Evolutionary conservation across 768 basidiomycete genomes (phyloP).

Genomic region (Lactarius sanguifluus): DNA sequence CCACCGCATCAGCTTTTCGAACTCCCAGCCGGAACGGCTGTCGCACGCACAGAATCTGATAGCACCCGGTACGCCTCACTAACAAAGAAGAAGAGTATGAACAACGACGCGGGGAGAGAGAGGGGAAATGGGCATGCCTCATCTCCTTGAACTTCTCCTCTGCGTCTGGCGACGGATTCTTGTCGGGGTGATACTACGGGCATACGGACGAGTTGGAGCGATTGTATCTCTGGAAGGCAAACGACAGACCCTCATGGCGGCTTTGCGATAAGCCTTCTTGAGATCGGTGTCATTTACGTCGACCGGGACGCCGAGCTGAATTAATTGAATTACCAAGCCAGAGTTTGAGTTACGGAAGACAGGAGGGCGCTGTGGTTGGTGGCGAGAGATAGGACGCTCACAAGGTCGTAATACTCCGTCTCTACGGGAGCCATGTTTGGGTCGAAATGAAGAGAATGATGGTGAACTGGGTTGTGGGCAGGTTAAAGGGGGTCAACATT

Average conservation of each 20-base stretch:
- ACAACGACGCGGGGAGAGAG: slow-evolving; percentile 2
- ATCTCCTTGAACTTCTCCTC: slow-evolving; percentile 98
- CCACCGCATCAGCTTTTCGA: slow-evolving; percentile 1
- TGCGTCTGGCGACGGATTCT: slow-evolving; percentile 89
- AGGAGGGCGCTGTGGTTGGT: slow-evolving; percentile 38
- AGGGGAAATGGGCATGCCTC: slow-evolving; percentile 50
- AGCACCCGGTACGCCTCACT: slow-evolving; percentile 96
- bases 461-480: not conserved
- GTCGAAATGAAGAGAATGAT: not conserved
- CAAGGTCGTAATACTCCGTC: slow-evolving; percentile 86
- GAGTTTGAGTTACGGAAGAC: not conserved
- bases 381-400: not conserved
- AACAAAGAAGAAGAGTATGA: slow-evolving; percentile 16
- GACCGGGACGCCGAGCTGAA: slow-evolving; percentile 65
- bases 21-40: not conserved
- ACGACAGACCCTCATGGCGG: slow-evolving; percentile 79
- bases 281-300: slow-evolving; percentile 78
- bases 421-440: slow-evolving; percentile 78
- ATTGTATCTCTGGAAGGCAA: not conserved
- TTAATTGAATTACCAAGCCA: slow-evolving; percentile 14
- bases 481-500: not conserved
- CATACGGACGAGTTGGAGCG: slow-evolving; percentile 34
- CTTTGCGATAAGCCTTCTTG: slow-evolving; percentile 94
- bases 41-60: slow-evolving; percentile 63
- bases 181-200: slow-evolving; percentile 87